Conservation (phyloP, 2,329 filamentous ascomycete species). For the Neofusicoccum cordaticola region DNA sequence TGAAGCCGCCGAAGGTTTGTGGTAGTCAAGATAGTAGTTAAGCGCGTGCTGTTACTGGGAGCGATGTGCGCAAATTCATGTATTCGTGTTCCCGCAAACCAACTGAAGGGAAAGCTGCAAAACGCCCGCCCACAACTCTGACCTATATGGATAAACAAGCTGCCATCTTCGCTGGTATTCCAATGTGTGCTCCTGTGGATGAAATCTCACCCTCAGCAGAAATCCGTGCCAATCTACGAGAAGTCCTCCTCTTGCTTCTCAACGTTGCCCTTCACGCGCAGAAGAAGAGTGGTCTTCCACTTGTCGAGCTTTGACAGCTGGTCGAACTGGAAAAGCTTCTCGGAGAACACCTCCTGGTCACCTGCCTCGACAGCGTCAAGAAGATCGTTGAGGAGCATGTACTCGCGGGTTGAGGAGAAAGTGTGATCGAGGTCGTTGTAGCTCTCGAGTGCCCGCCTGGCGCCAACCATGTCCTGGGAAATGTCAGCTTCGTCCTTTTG, state of each 20-base stretch:
- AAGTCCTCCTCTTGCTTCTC: constrained; percentile 69
- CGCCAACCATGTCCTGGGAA: constrained; percentile 67
- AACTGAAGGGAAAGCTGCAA: not conserved
- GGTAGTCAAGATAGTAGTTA: too few species aligned
- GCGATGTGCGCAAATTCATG: not conserved
- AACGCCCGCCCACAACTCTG: not conserved
- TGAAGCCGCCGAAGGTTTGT: too few species aligned
- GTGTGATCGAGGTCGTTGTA: constrained; percentile 64
- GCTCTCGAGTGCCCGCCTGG: constrained; percentile 74
- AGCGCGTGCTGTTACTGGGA: not conserved
- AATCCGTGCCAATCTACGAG: constrained; percentile 44
- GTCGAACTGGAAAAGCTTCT: constrained; percentile 82
- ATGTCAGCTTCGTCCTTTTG: not conserved
- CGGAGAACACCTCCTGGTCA: constrained; percentile 78
- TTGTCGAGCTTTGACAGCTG: constrained; percentile 92
- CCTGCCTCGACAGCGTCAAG: constrained; percentile 70
- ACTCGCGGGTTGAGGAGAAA: constrained; percentile 75
- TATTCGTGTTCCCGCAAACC: not conserved
- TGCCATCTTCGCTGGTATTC: constrained; percentile 4
- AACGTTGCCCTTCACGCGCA: constrained; percentile 80
- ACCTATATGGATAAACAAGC: constrained; percentile 4
- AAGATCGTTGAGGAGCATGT: constrained; percentile 76
- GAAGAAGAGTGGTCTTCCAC: constrained; percentile 88
- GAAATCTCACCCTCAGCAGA: not conserved
- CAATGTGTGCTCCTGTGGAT: not conserved